Evolutionary conservation across 257 asterid genomes (phyloP).

Genomic region (Scutellaria minor): DNA sequence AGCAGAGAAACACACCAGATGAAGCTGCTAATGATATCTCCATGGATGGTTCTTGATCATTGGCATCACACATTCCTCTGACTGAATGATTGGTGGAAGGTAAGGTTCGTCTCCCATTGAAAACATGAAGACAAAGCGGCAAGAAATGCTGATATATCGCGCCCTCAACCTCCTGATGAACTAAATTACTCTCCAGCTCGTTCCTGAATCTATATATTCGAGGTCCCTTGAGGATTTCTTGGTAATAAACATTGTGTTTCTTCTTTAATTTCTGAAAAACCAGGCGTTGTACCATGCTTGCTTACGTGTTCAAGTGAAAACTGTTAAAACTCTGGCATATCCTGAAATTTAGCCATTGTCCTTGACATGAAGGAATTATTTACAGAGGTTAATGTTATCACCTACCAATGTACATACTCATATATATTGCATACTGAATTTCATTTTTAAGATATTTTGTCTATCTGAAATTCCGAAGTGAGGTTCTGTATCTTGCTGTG

Average conservation of each 20-base stretch:
- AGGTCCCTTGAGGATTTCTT: neutral
- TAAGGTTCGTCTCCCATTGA: slow-evolving; percentile 25
- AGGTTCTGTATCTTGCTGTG: neutral
- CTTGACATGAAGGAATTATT: neutral
- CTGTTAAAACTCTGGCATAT: neutral
- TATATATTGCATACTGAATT: neutral
- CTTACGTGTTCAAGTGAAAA: neutral
- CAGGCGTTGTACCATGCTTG: neutral
- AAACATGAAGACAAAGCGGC: slow-evolving; percentile 35
- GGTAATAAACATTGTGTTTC: slow-evolving; percentile 6
- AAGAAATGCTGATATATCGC: slow-evolving; percentile 15
- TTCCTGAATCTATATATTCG: slow-evolving; percentile 1
- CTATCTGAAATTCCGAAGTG: neutral
- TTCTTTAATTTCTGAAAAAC: slow-evolving; percentile 3
- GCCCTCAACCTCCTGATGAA: neutral
- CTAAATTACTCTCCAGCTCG: slow-evolving; percentile 16
- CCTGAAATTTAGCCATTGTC: too few species aligned
- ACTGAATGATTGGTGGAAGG: neutral
- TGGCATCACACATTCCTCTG: neutral
- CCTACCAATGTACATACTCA: neutral
- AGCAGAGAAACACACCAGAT: slow-evolving; percentile 37
- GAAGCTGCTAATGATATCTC: slow-evolving; percentile 51
- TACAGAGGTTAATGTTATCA: neutral
- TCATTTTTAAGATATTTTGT: neutral
- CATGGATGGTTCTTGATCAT: slow-evolving; percentile 77